phyloP scores from a whole-genome alignment of 495 filamentous ascomycete genomes.

The Opeltia flavorubescens region DNA sequence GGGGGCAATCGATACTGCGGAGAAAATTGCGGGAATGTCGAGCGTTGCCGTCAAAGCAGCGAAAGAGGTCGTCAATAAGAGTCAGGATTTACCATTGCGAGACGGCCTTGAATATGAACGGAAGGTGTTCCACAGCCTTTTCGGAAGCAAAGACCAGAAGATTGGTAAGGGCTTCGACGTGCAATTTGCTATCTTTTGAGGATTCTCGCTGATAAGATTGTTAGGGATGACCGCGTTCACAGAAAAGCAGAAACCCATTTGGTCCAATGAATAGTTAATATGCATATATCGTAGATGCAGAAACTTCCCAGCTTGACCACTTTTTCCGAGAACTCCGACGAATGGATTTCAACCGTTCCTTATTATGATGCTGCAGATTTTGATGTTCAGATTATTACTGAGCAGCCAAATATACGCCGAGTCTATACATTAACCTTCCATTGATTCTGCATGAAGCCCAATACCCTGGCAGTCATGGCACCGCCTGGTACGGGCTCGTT shows the following conservation, averaged over 20 bases:
- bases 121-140: constrained; percentile 78
- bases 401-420: no score
- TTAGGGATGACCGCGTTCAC: constrained; percentile 83
- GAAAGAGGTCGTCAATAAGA: constrained; percentile 98
- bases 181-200: background rate
- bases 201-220: background rate
- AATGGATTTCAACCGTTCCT: background rate
- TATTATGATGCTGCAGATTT: no score
- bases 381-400: no score
- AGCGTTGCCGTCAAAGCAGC: constrained; percentile 72
- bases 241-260: constrained; percentile 87
- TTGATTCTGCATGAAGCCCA: no score
- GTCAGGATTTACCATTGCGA: constrained; percentile 68
- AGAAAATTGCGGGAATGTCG: constrained; percentile 72
- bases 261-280: constrained; percentile 56
- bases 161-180: constrained; percentile 44
- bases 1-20: constrained; percentile 64
- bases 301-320: background rate
- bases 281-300: background rate
- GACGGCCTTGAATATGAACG: constrained; percentile 94
- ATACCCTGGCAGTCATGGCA: no score
- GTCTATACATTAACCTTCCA: no score
- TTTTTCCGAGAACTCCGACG: background rate
- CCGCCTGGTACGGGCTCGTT: no score
- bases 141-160: constrained; percentile 93